phyloP scores from a whole-genome alignment of 2,329 filamentous ascomycete species.

The Gliomastix tumulicola region DNA sequence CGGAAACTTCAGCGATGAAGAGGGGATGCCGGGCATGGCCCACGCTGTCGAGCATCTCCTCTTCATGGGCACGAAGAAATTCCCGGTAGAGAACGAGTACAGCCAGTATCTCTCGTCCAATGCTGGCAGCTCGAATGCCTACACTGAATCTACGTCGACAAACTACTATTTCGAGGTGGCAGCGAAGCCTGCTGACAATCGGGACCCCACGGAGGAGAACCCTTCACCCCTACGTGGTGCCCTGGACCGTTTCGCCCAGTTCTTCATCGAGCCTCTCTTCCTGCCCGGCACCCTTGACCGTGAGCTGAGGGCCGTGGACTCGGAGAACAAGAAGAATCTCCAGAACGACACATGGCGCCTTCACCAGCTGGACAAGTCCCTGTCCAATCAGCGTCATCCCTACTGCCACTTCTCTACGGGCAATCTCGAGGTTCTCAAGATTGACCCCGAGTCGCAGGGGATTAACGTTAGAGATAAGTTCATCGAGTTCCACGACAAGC shows the following conservation, averaged over 20 bases:
- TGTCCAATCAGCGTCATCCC: constrained; percentile 83
- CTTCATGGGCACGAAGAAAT: constrained; percentile 99
- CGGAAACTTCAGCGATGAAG: constrained; percentile 87
- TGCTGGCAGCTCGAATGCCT: constrained; percentile 90
- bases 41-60: constrained; percentile 94
- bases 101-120: constrained; percentile 85
- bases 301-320: constrained; percentile 84
- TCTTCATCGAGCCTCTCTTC: constrained; percentile 86
- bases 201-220: constrained; percentile 47
- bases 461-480: constrained; percentile 86
- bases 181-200: constrained; percentile 62
- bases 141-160: constrained; percentile 86
- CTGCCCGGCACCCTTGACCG: constrained; percentile 77
- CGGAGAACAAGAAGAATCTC: constrained; percentile 95
- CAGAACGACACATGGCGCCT: constrained; percentile 89
- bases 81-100: constrained; percentile 92
- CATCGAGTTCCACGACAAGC: constrained; percentile 81
- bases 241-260: constrained; percentile 86
- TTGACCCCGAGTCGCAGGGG: constrained; percentile 68
- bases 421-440: constrained; percentile 79
- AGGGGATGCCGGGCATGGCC: constrained; percentile 88
- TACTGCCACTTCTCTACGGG: constrained; percentile 91
- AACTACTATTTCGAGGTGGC: constrained; percentile 98
- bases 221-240: constrained; percentile 66
- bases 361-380: constrained; percentile 78